These are phyloP conservation scores for Infundibulicybe gibba DNA, from an alignment of 768 basidiomycete genomes.

Conservation along the genomic window DNA sequence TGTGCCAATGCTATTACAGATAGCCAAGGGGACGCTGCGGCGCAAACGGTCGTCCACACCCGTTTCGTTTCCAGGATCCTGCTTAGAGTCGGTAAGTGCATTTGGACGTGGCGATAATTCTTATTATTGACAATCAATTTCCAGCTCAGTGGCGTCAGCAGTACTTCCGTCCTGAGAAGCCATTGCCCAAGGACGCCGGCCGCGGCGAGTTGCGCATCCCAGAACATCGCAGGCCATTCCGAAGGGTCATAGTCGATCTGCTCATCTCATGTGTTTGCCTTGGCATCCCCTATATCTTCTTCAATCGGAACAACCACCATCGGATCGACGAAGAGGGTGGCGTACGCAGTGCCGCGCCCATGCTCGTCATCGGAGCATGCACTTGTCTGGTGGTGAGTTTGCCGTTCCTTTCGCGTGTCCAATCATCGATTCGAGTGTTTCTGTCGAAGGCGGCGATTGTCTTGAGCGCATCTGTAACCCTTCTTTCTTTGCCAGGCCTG, in stretches of 20 bases:
- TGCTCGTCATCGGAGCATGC: conserved; percentile 64
- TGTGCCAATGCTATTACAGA: conserved; percentile 6
- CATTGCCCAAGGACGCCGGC: conserved; percentile 53
- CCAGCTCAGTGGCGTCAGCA: conserved; percentile 68
- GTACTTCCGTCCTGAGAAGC: conserved; percentile 65
- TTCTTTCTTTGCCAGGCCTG: conserved; percentile 75
- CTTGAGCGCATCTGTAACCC: conserved; percentile 78
- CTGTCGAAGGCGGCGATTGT: conserved; percentile 68
- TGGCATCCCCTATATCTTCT: conserved; percentile 77
- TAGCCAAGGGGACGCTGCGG: conserved; percentile 32
- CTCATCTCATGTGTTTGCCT: conserved; percentile 63
- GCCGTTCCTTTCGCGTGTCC: conserved; percentile 1
- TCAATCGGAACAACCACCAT: conserved; percentile 45
- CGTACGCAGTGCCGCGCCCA: conserved; percentile 43
- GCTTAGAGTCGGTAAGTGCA: conserved; percentile 59
- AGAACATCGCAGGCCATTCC: conserved; percentile 33
- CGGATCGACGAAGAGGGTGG: conserved; percentile 63
- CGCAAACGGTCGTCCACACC: conserved; percentile 50
- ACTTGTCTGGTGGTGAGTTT: conserved; percentile 30
- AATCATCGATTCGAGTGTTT: conserved; percentile 7
- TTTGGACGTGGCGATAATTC: background rate
- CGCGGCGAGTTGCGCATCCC: conserved; percentile 19
- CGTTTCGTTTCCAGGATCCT: conserved; percentile 68
- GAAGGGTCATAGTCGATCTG: conserved; percentile 53
- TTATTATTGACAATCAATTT: background rate